Evolutionary conservation across 148 eudicot species (phyloP).

Genomic region (Rhododendron griersonianum): DNA sequence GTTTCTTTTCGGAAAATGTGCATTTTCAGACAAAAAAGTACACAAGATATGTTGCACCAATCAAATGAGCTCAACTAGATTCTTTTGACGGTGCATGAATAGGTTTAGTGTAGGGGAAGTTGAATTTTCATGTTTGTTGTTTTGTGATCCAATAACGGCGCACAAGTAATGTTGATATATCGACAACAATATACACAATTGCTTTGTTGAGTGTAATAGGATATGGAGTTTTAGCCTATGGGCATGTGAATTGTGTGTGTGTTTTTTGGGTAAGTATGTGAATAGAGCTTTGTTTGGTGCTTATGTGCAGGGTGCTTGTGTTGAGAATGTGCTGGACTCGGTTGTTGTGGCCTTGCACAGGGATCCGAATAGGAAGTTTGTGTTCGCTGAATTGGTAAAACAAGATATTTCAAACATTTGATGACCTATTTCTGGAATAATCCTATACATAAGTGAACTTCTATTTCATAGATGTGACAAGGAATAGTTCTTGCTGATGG

Average conservation of each 20-base stretch:
- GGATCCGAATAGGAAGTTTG: conserved; percentile 76
- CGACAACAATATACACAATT: neutral
- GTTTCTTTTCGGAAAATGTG: no score
- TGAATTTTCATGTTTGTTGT: neutral
- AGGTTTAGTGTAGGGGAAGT: neutral
- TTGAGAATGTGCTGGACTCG: conserved; percentile 80
- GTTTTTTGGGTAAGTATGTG: neutral
- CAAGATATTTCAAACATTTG: neutral
- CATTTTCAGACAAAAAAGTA: neutral
- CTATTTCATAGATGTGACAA: neutral
- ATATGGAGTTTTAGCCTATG: neutral
- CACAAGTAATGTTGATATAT: conserved; percentile 44
- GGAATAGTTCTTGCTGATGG: neutral
- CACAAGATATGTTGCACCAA: neutral
- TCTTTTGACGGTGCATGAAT: no score
- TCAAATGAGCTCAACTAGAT: neutral
- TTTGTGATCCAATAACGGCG: conserved; percentile 45
- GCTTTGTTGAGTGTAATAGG: neutral
- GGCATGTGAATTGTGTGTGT: neutral
- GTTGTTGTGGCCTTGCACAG: conserved; percentile 55
- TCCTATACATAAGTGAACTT: neutral
- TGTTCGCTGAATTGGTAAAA: conserved; percentile 78
- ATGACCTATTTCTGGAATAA: neutral
- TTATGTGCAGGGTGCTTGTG: conserved; percentile 71
- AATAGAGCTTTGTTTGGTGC: neutral